Base-by-base conservation (phyloP, 1,284 basidiomycete species). In the Rhodotorula sp. region DNA sequence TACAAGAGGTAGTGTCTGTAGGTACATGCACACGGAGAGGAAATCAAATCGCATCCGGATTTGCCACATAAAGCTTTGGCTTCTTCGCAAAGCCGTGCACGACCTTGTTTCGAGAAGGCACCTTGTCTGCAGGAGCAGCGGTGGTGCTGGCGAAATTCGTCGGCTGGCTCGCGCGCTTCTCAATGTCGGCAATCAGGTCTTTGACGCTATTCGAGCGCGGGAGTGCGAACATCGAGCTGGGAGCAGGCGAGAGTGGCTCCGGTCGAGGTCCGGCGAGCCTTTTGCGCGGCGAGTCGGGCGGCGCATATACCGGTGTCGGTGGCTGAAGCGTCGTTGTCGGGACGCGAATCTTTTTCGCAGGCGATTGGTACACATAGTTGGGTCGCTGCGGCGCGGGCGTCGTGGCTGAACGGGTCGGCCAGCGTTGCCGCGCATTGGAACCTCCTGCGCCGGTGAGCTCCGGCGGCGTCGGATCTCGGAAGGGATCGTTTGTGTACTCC, bases 41-140 rank as follows among this genome's bases (percentile, higher is more conserved):
- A 53, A n/a, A 12, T 44, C 14, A 24, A 7, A 8, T 26, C 4
- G 18, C 56, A 22, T 70, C 68, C 33, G 72, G 72, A n/a, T 73
- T 73, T 37, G 72, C 69, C 3, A 73, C 60, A 49, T 69, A 73
- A 14, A 73, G 66, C 59, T 55, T 49, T 29, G 66, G 72, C 60
- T 73, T 73, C 58, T 59, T 60, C 29, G 46, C 72, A 5, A 71
- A 51, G 15, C 69, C 69, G 42, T 68, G 69, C 33, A 66, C 69
- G n/a, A 68, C 67, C 59, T 68, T 73, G 18, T 29, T 59, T 22
- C 46, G 29, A 2, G 30, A 15, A 4, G 29, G 8, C n/a, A 46
- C 29, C 26, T 37, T 54, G 42, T 44, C 26, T 24, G 48, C 30
- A 10, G 57, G 8, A 14, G 60, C 29, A 4, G 53, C 46, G 8